Evolutionary conservation across 2,329 filamentous ascomycete species (phyloP).

Genomic region (Colletotrichum lupini): DNA sequence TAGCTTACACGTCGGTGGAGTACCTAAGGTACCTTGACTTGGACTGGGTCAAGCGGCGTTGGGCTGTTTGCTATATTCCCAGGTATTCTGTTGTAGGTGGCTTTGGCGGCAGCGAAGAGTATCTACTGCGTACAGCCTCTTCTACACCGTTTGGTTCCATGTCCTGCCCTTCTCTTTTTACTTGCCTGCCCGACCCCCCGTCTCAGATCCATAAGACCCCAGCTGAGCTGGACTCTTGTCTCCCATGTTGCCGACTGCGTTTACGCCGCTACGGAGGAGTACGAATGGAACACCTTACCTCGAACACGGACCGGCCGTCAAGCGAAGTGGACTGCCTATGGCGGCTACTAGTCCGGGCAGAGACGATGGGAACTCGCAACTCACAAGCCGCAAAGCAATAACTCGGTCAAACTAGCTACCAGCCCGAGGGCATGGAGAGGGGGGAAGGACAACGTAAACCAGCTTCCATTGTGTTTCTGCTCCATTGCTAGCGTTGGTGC

Average conservation of each 20-base stretch:
- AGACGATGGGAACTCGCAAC: background rate
- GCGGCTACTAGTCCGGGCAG: background rate
- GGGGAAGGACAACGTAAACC: background rate
- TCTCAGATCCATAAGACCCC: constrained; percentile 2
- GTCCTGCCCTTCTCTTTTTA: background rate
- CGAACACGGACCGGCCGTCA: background rate
- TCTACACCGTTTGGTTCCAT: background rate
- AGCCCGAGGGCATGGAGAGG: background rate
- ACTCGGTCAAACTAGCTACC: constrained; percentile 21
- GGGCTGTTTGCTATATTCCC: background rate
- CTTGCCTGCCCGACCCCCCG: background rate
- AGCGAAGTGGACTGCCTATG: background rate
- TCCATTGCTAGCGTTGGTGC: background rate
- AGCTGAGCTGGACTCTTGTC: background rate
- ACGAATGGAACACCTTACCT: background rate
- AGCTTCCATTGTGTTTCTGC: background rate
- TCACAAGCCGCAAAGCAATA: background rate
- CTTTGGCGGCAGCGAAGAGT: background rate
- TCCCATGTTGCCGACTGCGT: background rate
- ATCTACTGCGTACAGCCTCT: background rate
- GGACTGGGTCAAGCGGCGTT: background rate
- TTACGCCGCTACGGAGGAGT: background rate
- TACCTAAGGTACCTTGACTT: background rate
- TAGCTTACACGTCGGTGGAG: background rate
- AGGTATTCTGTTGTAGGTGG: background rate